Evolutionary conservation across 768 basidiomycete species (phyloP), one percentile per base, ranked within the genome.

Genomic region (Psilocybe subaeruginosa): DNA sequence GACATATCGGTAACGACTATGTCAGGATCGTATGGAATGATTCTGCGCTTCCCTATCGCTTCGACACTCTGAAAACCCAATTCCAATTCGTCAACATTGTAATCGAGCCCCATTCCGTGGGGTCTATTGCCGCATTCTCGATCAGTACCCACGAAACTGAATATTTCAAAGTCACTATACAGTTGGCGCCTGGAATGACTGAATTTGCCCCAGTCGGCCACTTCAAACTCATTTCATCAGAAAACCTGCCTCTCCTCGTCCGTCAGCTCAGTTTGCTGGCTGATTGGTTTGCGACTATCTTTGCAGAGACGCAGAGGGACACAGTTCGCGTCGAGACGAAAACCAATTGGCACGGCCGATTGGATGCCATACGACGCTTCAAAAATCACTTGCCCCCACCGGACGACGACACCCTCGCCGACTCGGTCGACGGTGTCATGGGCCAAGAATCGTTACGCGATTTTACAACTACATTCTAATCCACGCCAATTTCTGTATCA

Each of bases 31-130:
- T 99, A 63, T 99, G 94, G 92, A 99, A 99, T 76, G 97, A 99
- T 71, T 94, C 94, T 9, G 96, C 96, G n/a, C 67, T 76, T 27
- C 86, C 89, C 3, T 99, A 97, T 75, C 84, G 79, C 54, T 97
- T 98, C 71, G 93, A 97, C 76, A 99, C 96, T 6, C 82, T 99
- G 58, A 77, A 84, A 23, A 97, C 97, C 8, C 88, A 93, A 70
- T 99, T 97, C 81, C 96, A 98, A 72, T 98, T 97, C 70, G 87
- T 98, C 69, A 99, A 99, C 77, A 93, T 99, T 69, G 89, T 99
- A 69, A 90, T 99, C 71, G 93, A 97, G 69, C 95, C 97, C 0
- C 95, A 93, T 73, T 94, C 93, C 11, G 78, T 88, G 54, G 93
- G 91, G 31, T 85, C 91, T 35, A 90, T 93, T 62, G 88, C 92